These are phyloP conservation scores for Daldinia eschscholtzii DNA, from an alignment of 2,329 filamentous ascomycete species.

Conservation along the genomic window DNA sequence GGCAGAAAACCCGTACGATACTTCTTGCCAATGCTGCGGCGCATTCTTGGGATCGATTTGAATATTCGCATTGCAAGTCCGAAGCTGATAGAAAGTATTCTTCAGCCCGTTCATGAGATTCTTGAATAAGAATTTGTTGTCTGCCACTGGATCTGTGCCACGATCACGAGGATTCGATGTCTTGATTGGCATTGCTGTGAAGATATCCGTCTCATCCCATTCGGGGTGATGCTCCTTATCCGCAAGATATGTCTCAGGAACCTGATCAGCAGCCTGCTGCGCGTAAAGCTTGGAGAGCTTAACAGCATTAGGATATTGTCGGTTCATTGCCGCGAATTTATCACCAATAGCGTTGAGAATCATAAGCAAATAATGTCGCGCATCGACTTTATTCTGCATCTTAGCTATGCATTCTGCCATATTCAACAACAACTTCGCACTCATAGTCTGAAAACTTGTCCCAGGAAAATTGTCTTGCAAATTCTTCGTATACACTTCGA, in stretches of 20 bases:
- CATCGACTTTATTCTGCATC: slow-evolving; percentile 91
- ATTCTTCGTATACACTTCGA: slow-evolving; percentile 97
- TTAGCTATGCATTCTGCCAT: slow-evolving; percentile 99
- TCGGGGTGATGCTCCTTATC: slow-evolving; percentile 85
- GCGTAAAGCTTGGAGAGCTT: slow-evolving; percentile 86
- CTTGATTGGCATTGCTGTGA: slow-evolving; percentile 95
- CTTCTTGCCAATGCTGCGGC: slow-evolving; percentile 92
- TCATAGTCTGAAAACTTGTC: slow-evolving; percentile 99
- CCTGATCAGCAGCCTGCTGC: slow-evolving; percentile 72
- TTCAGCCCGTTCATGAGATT: slow-evolving; percentile 96
- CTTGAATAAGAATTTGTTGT: slow-evolving; percentile 98
- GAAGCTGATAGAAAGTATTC: slow-evolving; percentile 94
- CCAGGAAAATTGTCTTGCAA: slow-evolving; percentile 95
- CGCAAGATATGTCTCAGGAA: slow-evolving; percentile 83
- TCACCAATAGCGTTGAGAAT: slow-evolving; percentile 98
- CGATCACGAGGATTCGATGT: slow-evolving; percentile 91
- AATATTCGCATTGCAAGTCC: slow-evolving; percentile 83
- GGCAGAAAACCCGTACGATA: slow-evolving; percentile 95
- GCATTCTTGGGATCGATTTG: slow-evolving; percentile 82
- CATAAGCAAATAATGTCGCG: slow-evolving; percentile 94
- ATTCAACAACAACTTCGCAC: slow-evolving; percentile 93
- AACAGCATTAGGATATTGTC: slow-evolving; percentile 93
- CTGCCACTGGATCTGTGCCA: slow-evolving; percentile 88
- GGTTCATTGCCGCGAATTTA: slow-evolving; percentile 98
- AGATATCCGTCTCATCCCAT: slow-evolving; percentile 99